Base-by-base conservation (phyloP, 768 basidiomycete genomes). In the Crepidotus variabilis region DNA sequence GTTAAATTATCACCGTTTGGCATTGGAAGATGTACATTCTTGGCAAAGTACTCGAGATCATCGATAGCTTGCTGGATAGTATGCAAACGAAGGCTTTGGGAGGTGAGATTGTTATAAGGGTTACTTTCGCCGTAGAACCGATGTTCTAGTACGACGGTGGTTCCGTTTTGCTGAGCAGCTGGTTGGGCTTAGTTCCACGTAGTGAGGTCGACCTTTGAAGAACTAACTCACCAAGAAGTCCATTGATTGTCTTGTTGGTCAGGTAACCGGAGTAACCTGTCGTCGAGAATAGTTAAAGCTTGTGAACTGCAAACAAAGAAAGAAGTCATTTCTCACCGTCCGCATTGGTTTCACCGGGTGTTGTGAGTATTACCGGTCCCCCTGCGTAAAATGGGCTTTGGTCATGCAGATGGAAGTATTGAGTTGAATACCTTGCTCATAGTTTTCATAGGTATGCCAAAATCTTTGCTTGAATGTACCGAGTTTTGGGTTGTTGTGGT, bases 391-490 rank as follows among this genome's bases (percentile, higher is more conserved):
- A 18, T 52, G n/a, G 20, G 22, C 32, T 36, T 39, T 23, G 35
- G 6, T n/a, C 28, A 34, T 59, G 54, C 43, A 33, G 16, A 50
- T 16, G 35, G 34, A 43, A 20, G n/a, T n/a, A n/a, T n/a, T n/a
- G 32, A 8, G 28, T 28, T 28, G 56, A 66, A 34, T 54, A 79
- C 82, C 80, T 36, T 70, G 57, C 66, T 85, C 73, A 60, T 89
- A 89, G 62, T 75, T 87, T 66, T 89, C 84, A 68, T 75, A 86
- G 28, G 82, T 82, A 57, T 81, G 75, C 86, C 86, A 90, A 69
- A 78, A 90, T 34, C 88, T 80, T 69, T 90, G 88, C 65, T 83
- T 75, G 71, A 91, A 91, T n/a, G 87, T 90, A 18, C 88, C 88
- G 20, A 81, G 71, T 23, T 75, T 71, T 18, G 85, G 82, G 28